A percentile compares a stretch with the other conserved stretches of the same genome.
Evolutionary conservation across 2,329 filamentous ascomycete genomes (phyloP).

Genomic region (Alternaria postmessia): DNA sequence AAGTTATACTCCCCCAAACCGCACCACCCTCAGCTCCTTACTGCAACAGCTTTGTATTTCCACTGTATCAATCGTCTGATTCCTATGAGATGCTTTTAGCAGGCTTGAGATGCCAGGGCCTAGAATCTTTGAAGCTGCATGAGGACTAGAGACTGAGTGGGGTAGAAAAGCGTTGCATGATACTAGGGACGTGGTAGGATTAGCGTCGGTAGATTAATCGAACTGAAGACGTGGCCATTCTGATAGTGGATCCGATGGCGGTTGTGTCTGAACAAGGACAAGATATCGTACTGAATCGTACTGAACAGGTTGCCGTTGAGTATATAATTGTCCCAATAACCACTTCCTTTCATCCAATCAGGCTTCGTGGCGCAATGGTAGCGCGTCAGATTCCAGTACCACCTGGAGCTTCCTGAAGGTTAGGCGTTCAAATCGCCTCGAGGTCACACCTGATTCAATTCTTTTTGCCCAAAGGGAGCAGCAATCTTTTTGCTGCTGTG

Average conservation of each 20-base stretch:
- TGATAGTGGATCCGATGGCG: neutral
- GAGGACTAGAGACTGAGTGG: neutral
- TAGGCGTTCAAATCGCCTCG: constrained; percentile 39
- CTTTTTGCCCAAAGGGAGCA: neutral
- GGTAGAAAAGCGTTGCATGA: neutral
- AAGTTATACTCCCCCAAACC: too few relatives aligned
- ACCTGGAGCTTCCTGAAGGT: constrained; percentile 37
- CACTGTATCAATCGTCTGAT: too few relatives aligned
- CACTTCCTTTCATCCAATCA: constrained; percentile 19
- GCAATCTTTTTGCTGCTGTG: neutral
- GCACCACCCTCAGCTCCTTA: too few relatives aligned
- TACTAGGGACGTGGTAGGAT: constrained; percentile 1
- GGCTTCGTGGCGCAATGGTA: constrained; percentile 42
- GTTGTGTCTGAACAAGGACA: neutral
- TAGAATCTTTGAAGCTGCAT: neutral
- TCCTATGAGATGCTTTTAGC: neutral
- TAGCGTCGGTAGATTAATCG: neutral
- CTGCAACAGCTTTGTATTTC: too few relatives aligned
- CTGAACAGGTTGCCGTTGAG: fast-evolving
- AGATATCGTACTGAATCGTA: too few relatives aligned
- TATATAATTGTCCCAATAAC: neutral
- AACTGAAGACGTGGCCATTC: neutral
- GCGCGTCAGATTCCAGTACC: constrained; percentile 43
- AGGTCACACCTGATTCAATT: constrained; percentile 30
- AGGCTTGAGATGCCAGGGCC: neutral